Base-by-base conservation (phyloP, 1,284 basidiomycete species). In the Testicularia cyperi region DNA sequence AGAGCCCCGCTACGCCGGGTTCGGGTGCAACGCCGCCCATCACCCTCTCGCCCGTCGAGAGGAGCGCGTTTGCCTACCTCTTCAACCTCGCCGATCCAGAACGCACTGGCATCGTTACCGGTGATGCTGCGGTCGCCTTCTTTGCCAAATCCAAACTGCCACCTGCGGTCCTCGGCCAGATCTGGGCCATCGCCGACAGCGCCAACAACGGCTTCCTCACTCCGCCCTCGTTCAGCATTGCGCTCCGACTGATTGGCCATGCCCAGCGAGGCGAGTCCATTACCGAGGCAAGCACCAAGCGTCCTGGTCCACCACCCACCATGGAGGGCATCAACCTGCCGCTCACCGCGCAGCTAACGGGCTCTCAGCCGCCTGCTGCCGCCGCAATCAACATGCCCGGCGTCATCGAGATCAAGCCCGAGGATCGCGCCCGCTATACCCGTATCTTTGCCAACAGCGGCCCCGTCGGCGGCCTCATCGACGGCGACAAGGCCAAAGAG, bases 151-250 rank as follows among this genome's bases (percentile, higher is more conserved):
- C 71, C 24, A 64, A 62, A 29, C 66, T 73, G 9, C 64, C 74
- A 8, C 67, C 63, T 13, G 38, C 71, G 6, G 40, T 48, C 19
- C 85, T 98, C 48, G 91, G 92, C 30, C 88, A 95, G 80, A 87
- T 99, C 67, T 99, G 95, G 94, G 83, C 82, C 42, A 79, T 97
- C 52, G 86, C 92, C 29, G 95, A 99, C 80, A 86, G 87, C 38
- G 87, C 48, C 26, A 75, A 75, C 61, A 74, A 75, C 33, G 74
- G 74, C 16, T 75, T 73, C 44, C 64, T 99, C 44, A 70, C 66
- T 4, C 61, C 68, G 3, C 63, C 65, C 13, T 45, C 63, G 6
- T 76, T 74, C 88, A 91, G 72, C 86, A 88, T 88, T 53, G 92
- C 90, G 8, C 81, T 95, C 20, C 83, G 95, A 43, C 81, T 98